phyloP scores from a whole-genome alignment of 1,284 basidiomycete species.

The Tetrapyrgos nigripes region DNA sequence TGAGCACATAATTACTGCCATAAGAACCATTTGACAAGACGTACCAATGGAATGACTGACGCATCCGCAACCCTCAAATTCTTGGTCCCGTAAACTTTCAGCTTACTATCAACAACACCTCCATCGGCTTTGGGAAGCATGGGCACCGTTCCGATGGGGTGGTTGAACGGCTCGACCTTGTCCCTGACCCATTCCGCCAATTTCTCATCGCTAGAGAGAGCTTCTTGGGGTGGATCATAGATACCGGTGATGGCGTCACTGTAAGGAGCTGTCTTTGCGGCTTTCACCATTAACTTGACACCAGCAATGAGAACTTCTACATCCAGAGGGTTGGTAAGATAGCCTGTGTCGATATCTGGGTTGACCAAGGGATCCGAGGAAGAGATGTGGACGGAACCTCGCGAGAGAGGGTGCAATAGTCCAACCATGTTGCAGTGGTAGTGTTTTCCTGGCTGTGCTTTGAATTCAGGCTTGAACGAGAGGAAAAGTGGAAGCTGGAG shows the following conservation, averaged over 20 bases:
- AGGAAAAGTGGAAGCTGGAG: background rate
- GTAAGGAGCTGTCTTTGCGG: background rate
- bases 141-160: too few relatives aligned
- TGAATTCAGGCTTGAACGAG: conserved; percentile 5
- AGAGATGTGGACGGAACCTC: conserved; percentile 10
- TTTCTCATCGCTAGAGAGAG: background rate
- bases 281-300: background rate
- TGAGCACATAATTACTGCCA: background rate
- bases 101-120: background rate
- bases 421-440: conserved; percentile 1
- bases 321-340: conserved; percentile 6
- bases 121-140: too few relatives aligned
- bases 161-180: too few relatives aligned
- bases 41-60: background rate
- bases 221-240: background rate
- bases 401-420: conserved; percentile 6
- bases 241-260: background rate
- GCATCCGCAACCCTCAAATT: conserved; percentile 1
- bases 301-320: conserved; percentile 1
- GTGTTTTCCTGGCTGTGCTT: conserved; percentile 6
- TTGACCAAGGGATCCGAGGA: conserved; percentile 4
- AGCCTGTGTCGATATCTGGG: conserved; percentile 8
- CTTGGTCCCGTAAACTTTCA: background rate
- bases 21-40: too few relatives aligned
- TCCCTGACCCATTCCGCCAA: background rate